These are phyloP conservation scores for Chlamydomonas sp. DNA, from an alignment of 139 green algal species.

Conservation along the genomic window DNA sequence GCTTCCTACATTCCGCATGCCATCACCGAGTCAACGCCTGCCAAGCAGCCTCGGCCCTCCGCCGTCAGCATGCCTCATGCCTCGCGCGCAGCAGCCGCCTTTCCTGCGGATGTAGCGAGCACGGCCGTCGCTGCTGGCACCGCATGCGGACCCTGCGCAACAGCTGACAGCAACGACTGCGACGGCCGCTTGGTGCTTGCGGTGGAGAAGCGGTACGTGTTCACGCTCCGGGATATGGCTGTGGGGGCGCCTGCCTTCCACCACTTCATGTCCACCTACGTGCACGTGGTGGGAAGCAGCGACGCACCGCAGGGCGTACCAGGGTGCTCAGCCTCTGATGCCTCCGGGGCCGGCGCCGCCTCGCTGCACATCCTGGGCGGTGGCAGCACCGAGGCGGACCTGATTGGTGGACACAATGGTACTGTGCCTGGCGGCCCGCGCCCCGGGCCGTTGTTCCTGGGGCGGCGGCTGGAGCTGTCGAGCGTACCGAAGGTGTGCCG, in stretches of 20 bases:
- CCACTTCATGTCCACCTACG: constrained; percentile 43
- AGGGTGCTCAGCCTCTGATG: background rate
- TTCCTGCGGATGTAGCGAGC: background rate
- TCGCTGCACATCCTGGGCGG: background rate
- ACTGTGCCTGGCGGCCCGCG: too few relatives aligned
- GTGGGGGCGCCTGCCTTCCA: constrained; percentile 36
- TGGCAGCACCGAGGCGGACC: background rate
- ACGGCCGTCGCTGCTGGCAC: background rate
- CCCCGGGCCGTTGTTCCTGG: background rate
- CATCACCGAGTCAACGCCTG: background rate
- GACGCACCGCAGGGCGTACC: background rate
- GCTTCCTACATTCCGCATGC: background rate
- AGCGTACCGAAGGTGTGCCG: background rate
- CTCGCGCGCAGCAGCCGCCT: background rate
- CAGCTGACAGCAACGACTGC: background rate
- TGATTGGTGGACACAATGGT: background rate
- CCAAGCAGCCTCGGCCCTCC: background rate
- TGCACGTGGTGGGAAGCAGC: background rate
- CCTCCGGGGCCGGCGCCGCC: background rate
- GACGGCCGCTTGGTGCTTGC: constrained; percentile 28
- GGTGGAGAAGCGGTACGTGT: constrained; percentile 44
- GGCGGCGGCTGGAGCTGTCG: background rate
- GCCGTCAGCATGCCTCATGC: background rate
- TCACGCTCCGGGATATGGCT: constrained; percentile 37
- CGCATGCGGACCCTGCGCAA: background rate